Base-by-base conservation (phyloP, 106 monocot genomes). In the Dendrobium nobile region DNA sequence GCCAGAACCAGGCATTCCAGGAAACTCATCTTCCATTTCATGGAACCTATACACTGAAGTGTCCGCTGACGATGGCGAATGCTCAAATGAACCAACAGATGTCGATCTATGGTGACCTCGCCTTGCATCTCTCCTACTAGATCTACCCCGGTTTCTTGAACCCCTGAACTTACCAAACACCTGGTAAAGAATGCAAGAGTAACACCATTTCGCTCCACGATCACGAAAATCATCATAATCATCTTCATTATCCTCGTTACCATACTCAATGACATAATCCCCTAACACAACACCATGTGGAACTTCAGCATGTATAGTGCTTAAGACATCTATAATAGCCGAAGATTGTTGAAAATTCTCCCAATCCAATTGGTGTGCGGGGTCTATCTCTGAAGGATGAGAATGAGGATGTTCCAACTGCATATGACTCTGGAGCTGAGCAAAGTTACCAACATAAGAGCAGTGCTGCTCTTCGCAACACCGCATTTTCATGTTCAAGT, bases 221-320 rank as follows among this genome's bases (percentile, higher is more conserved):
- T 75, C 37, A 27, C 55, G 84, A 47, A 82, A 86, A 56, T 83
- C 84, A 45, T 89, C 89, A 65, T 88, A 86, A 9, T 92, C 89
- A 79, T 87, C 89, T 80, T 77, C 84, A 28, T 80, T 80, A 27
- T 78, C 79, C 18, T 88, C 89, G 18, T 85, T 87, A 0, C 88
- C 92, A 77, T 92, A 92, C 45, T 92, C 90, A 24, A 92, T 92
- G n/a, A 92, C 92, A 89, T 92, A 92, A 72, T 92, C 92, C 41
- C 92, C 92, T 83, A 92, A 78, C 9, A 92, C 90, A 19, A 89
- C 86, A 4, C 88, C 92, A 86, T 86, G 87, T 26, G 92, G 92
- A 65, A 92, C 92, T 84, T 92, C 89, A 17, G 89, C 80, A 58
- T 92, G 90, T 54, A 92, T 92, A 6, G 87, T 92, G 84, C 83